Base-by-base conservation (phyloP, 2,329 filamentous ascomycete genomes). In the Ophiostoma piceae region DNA sequence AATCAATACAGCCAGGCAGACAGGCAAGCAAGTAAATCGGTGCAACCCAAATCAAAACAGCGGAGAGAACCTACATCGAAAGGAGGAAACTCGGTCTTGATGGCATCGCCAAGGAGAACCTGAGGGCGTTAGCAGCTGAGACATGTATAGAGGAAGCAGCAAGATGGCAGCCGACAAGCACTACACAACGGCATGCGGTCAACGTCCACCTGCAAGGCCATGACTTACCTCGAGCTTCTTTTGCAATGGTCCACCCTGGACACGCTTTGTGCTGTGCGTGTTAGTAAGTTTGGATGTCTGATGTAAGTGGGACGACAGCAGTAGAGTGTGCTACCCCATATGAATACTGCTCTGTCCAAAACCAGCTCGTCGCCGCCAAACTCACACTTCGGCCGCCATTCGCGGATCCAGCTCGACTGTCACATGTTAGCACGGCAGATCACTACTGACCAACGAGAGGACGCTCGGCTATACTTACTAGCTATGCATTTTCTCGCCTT, bases 351-450 rank as follows among this genome's bases (percentile, higher is more conserved):
- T 14, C 51, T 22, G n/a, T 9, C 51, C 1, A 6, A 26, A 57
- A 57, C 22, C 51, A 57, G 51, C 51, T 57, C 22, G 51, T 57
- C 51, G 5, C 12, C 2, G 64, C 26, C 29, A 26, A 29, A 66
- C 92, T 95, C 41, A 74, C 73, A 97, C 86, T 81, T 98, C 95
- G 71, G 94, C 94, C 14, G 92, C 93, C 95, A 98, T 98, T 77
- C 95, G 86, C 26, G 95, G 94, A 80, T 99, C 95, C 78, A 97
- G 85, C 82, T 99, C 95, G 67, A 97, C 92, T 77, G 68, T 32
- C 19, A 19, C 9, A 32, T 60, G 65, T 57, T 51, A 62, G 32
- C 26, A 57, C 7, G 5, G 39, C 5, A 19, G 37, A 19, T 3
- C 14, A 51, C 7, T 9, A 2, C 41, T 19, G 16, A 35, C 35